Conservation (phyloP, 1,284 basidiomycete species). For the Papiliotrema nemorosa region DNA sequence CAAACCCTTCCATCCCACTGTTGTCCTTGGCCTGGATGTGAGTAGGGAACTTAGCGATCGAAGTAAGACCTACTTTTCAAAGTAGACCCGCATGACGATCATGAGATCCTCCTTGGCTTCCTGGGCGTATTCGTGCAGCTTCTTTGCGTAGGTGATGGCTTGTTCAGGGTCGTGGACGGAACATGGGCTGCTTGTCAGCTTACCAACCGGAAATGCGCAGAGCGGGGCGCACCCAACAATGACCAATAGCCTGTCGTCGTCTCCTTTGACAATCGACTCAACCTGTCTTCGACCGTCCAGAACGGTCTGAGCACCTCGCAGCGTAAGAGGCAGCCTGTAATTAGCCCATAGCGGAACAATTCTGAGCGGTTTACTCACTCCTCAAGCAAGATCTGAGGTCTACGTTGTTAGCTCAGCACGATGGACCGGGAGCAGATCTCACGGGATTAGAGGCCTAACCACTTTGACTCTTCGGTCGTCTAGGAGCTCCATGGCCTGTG, state of each 20-base stretch:
- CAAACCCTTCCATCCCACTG: constrained; percentile 62
- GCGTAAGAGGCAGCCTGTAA: constrained; percentile 42
- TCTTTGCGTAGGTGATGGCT: constrained; percentile 76
- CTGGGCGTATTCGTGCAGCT: constrained; percentile 77
- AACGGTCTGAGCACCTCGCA: constrained; percentile 57
- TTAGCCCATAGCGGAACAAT: neutral
- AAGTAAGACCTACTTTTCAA: constrained; percentile 63
- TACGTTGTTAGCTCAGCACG: constrained; percentile 14
- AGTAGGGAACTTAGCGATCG: neutral
- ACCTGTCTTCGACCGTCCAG: constrained; percentile 74
- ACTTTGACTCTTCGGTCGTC: constrained; percentile 83
- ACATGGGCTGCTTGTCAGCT: constrained; percentile 63
- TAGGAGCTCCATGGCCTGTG: constrained; percentile 67
- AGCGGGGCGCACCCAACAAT: constrained; percentile 66
- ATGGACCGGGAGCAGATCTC: constrained; percentile 5
- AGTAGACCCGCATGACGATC: constrained; percentile 97
- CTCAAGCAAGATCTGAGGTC: constrained; percentile 83
- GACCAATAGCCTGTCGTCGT: constrained; percentile 84
- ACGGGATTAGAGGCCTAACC: constrained; percentile 79
- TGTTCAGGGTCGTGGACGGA: constrained; percentile 85
- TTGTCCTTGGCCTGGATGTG: constrained; percentile 69
- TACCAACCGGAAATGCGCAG: neutral
- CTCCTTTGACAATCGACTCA: constrained; percentile 74
- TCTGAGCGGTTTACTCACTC: constrained; percentile 52
- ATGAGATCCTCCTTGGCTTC: constrained; percentile 76